Evolutionary conservation across 176 grass and related monocot genomes (phyloP).

Genomic region (Avena sativa): DNA sequence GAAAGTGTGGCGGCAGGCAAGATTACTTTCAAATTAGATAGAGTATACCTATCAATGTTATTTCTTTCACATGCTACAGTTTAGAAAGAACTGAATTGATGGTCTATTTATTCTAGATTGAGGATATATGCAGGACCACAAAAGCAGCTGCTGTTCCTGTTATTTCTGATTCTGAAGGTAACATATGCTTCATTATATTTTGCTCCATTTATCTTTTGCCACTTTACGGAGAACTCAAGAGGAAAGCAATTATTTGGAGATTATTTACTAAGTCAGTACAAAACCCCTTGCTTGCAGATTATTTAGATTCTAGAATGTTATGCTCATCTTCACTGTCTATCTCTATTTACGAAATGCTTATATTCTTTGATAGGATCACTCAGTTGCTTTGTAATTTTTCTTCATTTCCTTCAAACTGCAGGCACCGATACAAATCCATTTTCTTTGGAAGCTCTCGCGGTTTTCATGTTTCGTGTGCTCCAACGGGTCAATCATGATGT

Average conservation of each 20-base stretch:
- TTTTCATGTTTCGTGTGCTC: constrained; percentile 87
- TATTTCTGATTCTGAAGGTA: constrained; percentile 94
- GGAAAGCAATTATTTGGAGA: neutral
- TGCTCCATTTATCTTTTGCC: neutral
- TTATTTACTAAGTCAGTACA: neutral
- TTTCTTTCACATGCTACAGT: constrained; percentile 19
- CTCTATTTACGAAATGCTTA: neutral
- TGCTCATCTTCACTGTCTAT: neutral
- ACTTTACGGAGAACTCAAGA: neutral
- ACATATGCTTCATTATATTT: constrained; percentile 26
- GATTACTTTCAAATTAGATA: constrained; percentile 30
- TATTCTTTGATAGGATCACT: neutral
- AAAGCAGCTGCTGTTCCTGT: constrained; percentile 77
- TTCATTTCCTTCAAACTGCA: constrained; percentile 39
- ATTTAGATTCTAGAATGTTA: neutral
- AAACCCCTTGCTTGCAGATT: neutral
- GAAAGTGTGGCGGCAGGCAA: constrained; percentile 90
- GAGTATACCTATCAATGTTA: neutral
- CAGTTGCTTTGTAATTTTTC: neutral
- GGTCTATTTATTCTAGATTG: constrained; percentile 67
- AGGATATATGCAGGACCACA: constrained; percentile 70
- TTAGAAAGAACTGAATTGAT: constrained; percentile 24
- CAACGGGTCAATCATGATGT: constrained; percentile 76
- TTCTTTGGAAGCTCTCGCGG: constrained; percentile 84
- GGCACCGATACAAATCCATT: constrained; percentile 93